Conservation (phyloP, 257 asterid species). For the Leonotis leonurus region DNA sequence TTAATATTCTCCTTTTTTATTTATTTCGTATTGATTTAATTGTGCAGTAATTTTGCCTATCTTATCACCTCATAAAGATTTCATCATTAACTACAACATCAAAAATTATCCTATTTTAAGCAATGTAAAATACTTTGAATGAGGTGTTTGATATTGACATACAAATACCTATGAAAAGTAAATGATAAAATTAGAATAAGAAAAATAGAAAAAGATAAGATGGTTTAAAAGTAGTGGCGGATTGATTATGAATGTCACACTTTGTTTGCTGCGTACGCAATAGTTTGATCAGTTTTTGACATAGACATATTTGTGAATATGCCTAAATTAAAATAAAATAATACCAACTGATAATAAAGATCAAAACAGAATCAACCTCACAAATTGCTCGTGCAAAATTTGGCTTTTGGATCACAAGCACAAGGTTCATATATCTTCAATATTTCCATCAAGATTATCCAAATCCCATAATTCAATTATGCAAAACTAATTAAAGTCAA, state of each 20-base stretch:
- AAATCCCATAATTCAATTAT: not conserved
- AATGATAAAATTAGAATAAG: not conserved
- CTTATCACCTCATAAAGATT: not conserved
- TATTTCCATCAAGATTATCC: not conserved
- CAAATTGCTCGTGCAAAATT: conserved; percentile 8
- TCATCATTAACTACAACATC: too few relatives aligned
- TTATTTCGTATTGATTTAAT: not conserved
- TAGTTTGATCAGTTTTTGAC: not conserved
- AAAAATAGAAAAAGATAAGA: conserved; percentile 15
- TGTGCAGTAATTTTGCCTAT: not conserved
- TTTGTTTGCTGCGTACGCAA: conserved; percentile 23
- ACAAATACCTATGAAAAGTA: not conserved
- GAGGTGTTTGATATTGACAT: not conserved
- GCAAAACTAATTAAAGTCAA: too few relatives aligned
- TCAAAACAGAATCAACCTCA: conserved; percentile 22
- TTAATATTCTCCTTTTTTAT: not conserved
- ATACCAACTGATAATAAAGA: not conserved
- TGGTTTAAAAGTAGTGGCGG: not conserved
- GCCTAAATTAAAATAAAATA: not conserved
- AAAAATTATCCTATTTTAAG: not conserved
- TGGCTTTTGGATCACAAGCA: not conserved
- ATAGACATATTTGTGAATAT: conserved; percentile 8
- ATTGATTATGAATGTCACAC: not conserved
- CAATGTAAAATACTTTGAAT: not conserved
- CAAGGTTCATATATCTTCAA: not conserved